Evolutionary conservation across 176 grass and related monocot species (phyloP), one percentile per base, ranked within the genome.

Genomic region (Cenchrus americanus): DNA sequence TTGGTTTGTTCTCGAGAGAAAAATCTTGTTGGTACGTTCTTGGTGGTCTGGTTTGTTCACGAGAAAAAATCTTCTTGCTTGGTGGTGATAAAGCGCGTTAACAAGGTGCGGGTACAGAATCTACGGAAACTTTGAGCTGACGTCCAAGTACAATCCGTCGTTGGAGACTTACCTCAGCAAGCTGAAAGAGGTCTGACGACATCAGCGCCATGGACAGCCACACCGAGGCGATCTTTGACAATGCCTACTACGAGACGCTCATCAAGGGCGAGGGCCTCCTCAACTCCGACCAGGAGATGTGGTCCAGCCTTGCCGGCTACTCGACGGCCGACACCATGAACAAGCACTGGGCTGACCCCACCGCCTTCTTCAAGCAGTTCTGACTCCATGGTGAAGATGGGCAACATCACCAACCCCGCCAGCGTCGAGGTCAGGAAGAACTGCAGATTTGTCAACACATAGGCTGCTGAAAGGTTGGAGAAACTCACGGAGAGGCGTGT

Each of bases 351-450:
- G 91, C 91, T 4, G 83, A 99, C 78, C 69, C 93, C 0, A 77
- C 15, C 0, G 66, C 89, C 6, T 99, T 99, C 86, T 96, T 99
- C 78, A 92, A 94, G 84, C 89, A 99, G 23, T 99, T 99, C 83
- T 90, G 93, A 99, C 78, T 95, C 93, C 37, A 99, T 99, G 91
- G 96, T 99, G 22, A 99, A 96, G 83, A 99, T 99, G 96, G 93
- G 96, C 34, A 99, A 99, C 57, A 96, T 99, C 81, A 96, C 89
- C 42, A 99, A 99, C 53, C 89, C 93, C 1, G 86, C 66, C 2
- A 91, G 93, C n/a, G 93, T 93, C 7, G 96, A 96, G 74, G 93
- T 99, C 61, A 89, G 93, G 86, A 99, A 94, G 86, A 92, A 76
- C 73, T 96, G 93, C 93, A 96, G 96, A 92, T 96, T 96, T 65